Evolutionary conservation across 768 basidiomycete genomes (phyloP).

Genomic region (Rhodotorula kratochvilovae): DNA sequence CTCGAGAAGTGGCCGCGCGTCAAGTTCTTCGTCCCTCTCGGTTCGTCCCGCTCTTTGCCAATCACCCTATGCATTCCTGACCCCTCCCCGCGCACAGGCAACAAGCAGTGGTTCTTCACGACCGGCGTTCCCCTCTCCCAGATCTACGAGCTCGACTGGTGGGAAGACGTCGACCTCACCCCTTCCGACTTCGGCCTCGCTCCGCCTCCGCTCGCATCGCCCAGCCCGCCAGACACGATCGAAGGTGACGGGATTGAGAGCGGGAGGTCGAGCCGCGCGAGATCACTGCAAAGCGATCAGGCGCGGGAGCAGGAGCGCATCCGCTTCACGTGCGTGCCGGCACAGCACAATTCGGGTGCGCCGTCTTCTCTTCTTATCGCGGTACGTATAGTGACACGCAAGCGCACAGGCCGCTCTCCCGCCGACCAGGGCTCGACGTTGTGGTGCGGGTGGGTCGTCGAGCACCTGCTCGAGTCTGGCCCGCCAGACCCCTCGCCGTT

Average conservation of each 20-base stretch:
- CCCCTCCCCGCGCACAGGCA: constrained; percentile 25
- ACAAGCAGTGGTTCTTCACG: constrained; percentile 45
- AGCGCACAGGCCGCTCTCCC: constrained; percentile 47
- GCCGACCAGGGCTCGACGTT: constrained; percentile 48
- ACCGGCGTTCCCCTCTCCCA: constrained; percentile 47
- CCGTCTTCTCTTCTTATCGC: no score
- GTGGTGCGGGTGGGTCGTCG: constrained; percentile 52
- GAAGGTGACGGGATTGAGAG: background rate
- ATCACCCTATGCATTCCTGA: background rate
- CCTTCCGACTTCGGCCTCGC: constrained; percentile 20
- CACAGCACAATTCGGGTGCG: constrained; percentile 52
- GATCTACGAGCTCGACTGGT: constrained; percentile 52
- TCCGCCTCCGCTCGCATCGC: background rate
- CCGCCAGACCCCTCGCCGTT: constrained; percentile 7
- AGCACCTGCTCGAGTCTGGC: constrained; percentile 41
- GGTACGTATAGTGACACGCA: background rate
- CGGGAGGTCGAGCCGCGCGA: background rate
- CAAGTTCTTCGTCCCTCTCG: constrained; percentile 51
- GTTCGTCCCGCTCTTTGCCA: constrained; percentile 28
- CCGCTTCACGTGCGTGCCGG: constrained; percentile 50
- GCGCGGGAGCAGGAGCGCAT: constrained; percentile 28
- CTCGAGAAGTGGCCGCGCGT: constrained; percentile 41
- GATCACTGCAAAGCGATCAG: background rate
- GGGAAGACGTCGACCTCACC: constrained; percentile 46
- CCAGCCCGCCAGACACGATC: background rate